Conservation (phyloP, 257 asterid genomes). For the Nicotiana paniculata region DNA sequence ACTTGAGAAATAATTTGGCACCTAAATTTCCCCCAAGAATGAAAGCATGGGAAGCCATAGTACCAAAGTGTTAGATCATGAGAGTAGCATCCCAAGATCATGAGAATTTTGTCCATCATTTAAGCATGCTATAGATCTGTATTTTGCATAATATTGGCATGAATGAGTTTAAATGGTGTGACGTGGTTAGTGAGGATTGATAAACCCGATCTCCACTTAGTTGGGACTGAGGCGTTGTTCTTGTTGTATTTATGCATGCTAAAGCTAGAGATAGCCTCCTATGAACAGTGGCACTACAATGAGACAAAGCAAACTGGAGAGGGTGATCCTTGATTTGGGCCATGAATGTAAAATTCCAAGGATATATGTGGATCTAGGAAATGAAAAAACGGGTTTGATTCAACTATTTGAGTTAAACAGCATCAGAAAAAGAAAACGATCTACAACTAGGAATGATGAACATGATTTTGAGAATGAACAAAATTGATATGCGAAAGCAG, state of each 20-base stretch:
- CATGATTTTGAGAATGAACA: slow-evolving; percentile 1
- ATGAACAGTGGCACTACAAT: not conserved
- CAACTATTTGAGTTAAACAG: not conserved
- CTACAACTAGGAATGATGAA: not conserved
- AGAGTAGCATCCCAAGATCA: not conserved
- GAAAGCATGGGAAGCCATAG: not conserved
- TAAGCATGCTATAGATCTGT: not conserved
- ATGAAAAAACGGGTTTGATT: not conserved
- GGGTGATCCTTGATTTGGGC: not conserved
- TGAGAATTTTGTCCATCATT: not conserved
- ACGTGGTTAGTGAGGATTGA: too few relatives aligned
- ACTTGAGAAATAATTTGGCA: not conserved
- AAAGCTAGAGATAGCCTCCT: not conserved
- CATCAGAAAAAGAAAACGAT: not conserved
- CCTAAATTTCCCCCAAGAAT: not conserved
- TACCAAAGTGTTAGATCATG: not conserved
- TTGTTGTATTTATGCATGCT: not conserved
- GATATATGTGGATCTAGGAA: not conserved
- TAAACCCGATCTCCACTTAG: too few relatives aligned
- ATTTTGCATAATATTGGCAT: too few relatives aligned
- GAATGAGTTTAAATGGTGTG: too few relatives aligned
- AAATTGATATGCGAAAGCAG: not conserved
- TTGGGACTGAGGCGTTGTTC: too few relatives aligned
- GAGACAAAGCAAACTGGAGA: not conserved
- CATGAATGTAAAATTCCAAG: not conserved